phyloP scores from a whole-genome alignment of 2,329 filamentous ascomycete species.

The Alternaria angustiovoidea region DNA sequence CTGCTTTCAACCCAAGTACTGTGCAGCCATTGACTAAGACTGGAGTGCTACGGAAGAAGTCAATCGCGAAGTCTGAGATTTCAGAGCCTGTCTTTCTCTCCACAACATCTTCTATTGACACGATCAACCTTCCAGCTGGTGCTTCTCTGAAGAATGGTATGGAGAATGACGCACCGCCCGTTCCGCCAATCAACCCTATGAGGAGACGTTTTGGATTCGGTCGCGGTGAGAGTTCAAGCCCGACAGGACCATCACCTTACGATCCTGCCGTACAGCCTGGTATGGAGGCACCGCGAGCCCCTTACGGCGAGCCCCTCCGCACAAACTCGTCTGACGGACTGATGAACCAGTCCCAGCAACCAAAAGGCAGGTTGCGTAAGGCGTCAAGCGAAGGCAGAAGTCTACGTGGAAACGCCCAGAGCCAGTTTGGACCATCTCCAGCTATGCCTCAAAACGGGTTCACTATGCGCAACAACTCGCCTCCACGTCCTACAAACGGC shows the following conservation, averaged over 20 bases:
- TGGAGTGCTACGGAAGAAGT: conserved; percentile 60
- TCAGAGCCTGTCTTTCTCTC: conserved; percentile 66
- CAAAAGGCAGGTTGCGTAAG: conserved; percentile 56
- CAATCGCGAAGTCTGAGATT: conserved; percentile 68
- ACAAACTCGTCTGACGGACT: conserved; percentile 57
- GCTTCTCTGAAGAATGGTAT: conserved; percentile 63
- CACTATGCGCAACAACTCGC: conserved; percentile 38
- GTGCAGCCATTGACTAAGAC: conserved; percentile 40
- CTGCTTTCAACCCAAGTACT: conserved; percentile 42
- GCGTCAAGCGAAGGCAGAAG: conserved; percentile 60
- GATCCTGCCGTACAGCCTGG: conserved; percentile 51
- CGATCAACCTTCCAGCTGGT: conserved; percentile 64
- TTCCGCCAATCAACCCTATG: conserved; percentile 68
- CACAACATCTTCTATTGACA: conserved; percentile 66
- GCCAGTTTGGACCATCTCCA: conserved; percentile 34
- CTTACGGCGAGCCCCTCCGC: conserved; percentile 46
- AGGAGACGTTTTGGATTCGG: conserved; percentile 60
- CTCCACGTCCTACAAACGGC: conserved; percentile 39
- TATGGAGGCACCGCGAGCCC: conserved; percentile 42
- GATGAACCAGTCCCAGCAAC: conserved; percentile 44
- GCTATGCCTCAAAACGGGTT: conserved; percentile 40
- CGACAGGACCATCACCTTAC: conserved; percentile 22
- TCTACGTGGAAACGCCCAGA: conserved; percentile 54
- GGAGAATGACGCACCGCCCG: conserved; percentile 50
- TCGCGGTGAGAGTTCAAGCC: conserved; percentile 46